Base-by-base conservation (phyloP, 1,284 basidiomycete species). In the Fomitiporia mediterranea region DNA sequence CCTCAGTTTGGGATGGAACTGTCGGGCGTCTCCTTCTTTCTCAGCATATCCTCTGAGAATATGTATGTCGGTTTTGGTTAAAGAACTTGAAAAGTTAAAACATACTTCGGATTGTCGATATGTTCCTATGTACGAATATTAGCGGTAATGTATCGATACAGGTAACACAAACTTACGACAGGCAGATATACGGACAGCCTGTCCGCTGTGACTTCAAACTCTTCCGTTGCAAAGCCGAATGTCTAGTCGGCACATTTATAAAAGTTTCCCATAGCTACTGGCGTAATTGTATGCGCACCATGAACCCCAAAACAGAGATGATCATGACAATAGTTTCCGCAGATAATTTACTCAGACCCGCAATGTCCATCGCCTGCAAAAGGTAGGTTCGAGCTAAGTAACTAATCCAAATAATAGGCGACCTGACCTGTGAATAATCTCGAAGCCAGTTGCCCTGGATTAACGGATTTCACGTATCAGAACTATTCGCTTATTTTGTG, bases 101-200 rank as follows among this genome's bases (percentile, higher is more conserved):
- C 44, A 19, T 62, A 78, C 79, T 81, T 83, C 3, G 84, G 85
- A 62, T 86, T 87, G 66, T 88, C 85, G 60, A 92, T 90, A 67
- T 92, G 90, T 73, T 91, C 89, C 66, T 80, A 58, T 30, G 27
- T 28, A 43, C n/a, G 56, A 44, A n/a, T 53, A 21, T 42, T 43
- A 17, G 50, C n/a, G 21, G 19, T 17, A 25, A 15, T 55, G 3
- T 15, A 9, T 38, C 23, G 21, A 39, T 19, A 11, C 11, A 69
- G 62, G 48, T 68, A 67, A 52, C 65, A 27, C 34, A n/a, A 21
- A 70, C 76, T 63, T 64, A 78, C 81, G 4, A 82, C 78, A 5
- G 88, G 86, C 4, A 91, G 78, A 69, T 94, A 94, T 21, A 89
- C 87, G 4, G 89, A 89, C n/a, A 94, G 77, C 49, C 89, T 78